Evolutionary conservation across 1,139 yeast species (phyloP), one percentile per base, ranked within the genome.

Genomic region (Candida sanyaensis): DNA sequence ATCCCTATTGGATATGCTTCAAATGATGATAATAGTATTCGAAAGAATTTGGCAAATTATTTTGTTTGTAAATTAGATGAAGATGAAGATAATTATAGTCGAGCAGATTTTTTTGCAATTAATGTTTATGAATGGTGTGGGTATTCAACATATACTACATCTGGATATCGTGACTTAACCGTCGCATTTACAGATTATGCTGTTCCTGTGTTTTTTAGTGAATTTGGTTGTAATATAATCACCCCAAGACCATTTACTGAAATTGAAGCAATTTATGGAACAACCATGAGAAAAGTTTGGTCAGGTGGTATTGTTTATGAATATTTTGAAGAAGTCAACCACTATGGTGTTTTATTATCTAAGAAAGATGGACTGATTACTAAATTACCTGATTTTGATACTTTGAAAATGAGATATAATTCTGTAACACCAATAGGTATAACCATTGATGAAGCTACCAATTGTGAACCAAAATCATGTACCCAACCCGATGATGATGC

Each of bases 91-190:
- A 58, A 55, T 8, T 69, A 54, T 8, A 43, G 57, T 5, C 53
- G 52, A 13, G 69, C 77, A 8, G 87, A 82, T 56, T 82, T 82
- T 55, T 76, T 80, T 56, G 86, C 84, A 1, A 68, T 82, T 43
- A 82, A 82, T 56, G 81, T 81, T 78, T 82, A 81, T 59, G 86
- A 81, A 58, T 83, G 88, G 87, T 83, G 88, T 66, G 88, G 87
- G 0, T 77, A 80, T 52, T 81, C 86, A 0, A 71, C 81, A 6
- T 81, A 71, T 58, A 70, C 75, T 12, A 71, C 80, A 3, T 79
- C 84, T 42, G 87, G 87, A 0, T 82, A 80, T 54, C 66, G 73
- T 50, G 84, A 80, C 28, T 66, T 85, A 54, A 80, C 86, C 0
- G 54, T 67, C 8, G 80, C 78, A 51, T 77, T 77, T 52, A 56